Base-by-base conservation (phyloP, 805 yeast genomes). In the Wickerhamiella lipophila region DNA sequence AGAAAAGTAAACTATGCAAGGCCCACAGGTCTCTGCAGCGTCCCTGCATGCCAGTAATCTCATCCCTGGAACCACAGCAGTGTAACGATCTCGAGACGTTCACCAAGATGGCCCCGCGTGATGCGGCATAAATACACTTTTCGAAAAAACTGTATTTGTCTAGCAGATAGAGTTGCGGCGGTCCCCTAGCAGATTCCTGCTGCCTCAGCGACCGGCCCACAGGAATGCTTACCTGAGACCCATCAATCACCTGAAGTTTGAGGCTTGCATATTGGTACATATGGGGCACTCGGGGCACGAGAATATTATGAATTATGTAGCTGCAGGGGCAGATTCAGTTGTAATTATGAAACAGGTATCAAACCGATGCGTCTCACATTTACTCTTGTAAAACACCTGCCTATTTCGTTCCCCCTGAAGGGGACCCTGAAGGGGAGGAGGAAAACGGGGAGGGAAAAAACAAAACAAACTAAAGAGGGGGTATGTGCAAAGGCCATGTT, bases 11-110 rank as follows among this genome's bases (percentile, higher is more conserved):
- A 9, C 26, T 21, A 36, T 36, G 46, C 46, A 42, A 6, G 46
- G 45, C 25, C 45, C 13, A 21, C 45, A 29, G 44, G 15, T 3
- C 12, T 36, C 8, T 36, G 41, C 26, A 36, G 41, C 19, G 41
- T 36, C 26, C 41, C 41, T 36, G 41, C 41, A 36, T 36, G 19
- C 23, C 41, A 36, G n/a, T 19, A 26, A 26, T 36, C 41, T 32
- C 38, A 32, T 32, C 38, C 38, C 38, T 16, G 19, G 38, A n/a
- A 32, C 38, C 38, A 32, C 38, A 15, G 19, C 21, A 13, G 32
- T 5, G 7, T 4, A 29, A 7, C 13, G 32, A 5, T 13, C n/a
- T 3, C n/a, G 4, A 7, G 32, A 11, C 11, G 32, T 6, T 13
- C 32, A 29, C 5, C 12, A 7, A 29, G 32, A 6, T 6, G 12